Base-by-base conservation (phyloP, 306 rosid genomes). In the Pterocarpus macrocarpus region DNA sequence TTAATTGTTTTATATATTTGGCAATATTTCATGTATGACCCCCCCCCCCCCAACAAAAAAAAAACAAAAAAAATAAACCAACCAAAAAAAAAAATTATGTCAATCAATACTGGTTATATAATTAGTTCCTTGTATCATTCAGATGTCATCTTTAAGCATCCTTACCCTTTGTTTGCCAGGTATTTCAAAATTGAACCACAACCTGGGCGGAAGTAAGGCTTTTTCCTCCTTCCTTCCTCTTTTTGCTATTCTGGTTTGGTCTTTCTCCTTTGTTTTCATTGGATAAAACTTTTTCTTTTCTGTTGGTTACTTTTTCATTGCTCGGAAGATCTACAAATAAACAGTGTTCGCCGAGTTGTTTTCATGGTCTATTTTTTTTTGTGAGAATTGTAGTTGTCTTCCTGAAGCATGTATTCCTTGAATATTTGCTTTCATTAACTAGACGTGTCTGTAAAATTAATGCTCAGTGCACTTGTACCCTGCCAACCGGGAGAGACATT, bases 171-270 rank as follows among this genome's bases (percentile, higher is more conserved):
- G 79, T 82, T 71, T 76, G 66, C 70, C 87, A 95, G 99, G 95
- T 95, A 93, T 83, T 95, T 95, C 80, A 94, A 94, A 75, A 76
- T 86, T 6, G 99, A 95, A 71, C 97, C 97, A 73, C 87, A 80
- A 47, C 97, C 97, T 55, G 99, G 99, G 52, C 85, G 94, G 87
- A 95, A 95, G 99, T 95, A 91, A 87, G 95, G 67, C 69, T 71
- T 71, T 69, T 78, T 77, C 59, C 59, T 82, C 50, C 68, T 71
- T 72, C 32, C 68, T 52, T 52, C 36, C 55, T 65, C 14, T 36
- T 55, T 50, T 41, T 62, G 14, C 30, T 67, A 52, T 77, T 63
- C 33, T 69, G 32, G 2, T 69, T 71, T 85, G 78, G 65, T 67
- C 38, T 49, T 50, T 65, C 39, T 36, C 58, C 56, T 14, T 30